Evolutionary conservation across 345 rosid genomes (phyloP).

Genomic region (Sonneratia alba): DNA sequence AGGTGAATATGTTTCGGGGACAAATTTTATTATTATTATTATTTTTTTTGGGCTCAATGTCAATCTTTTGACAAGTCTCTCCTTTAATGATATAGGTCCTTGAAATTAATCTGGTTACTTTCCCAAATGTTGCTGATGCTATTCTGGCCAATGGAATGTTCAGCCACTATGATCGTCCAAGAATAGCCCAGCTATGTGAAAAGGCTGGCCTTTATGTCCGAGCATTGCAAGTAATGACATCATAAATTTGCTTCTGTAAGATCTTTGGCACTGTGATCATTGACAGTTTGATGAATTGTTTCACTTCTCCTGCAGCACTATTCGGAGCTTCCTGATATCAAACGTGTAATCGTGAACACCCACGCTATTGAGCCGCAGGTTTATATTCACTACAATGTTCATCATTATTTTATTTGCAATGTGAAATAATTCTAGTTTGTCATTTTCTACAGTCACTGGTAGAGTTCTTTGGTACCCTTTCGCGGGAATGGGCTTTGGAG

Average conservation of each 20-base stretch:
- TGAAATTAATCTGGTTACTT: conserved; percentile 96
- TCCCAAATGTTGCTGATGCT: conserved; percentile 97
- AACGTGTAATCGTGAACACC: conserved; percentile 97
- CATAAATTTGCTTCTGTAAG: conserved; percentile 1
- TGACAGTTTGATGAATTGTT: neutral
- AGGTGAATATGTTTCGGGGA: conserved; percentile 35
- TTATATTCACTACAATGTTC: conserved; percentile 11
- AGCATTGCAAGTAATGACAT: conserved; percentile 64
- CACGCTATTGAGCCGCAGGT: conserved; percentile 99
- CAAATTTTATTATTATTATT: neutral
- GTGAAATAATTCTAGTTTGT: neutral
- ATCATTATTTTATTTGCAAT: conserved; percentile 8
- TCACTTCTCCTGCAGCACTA: conserved; percentile 65
- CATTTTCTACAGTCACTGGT: conserved; percentile 66
- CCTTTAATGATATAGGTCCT: conserved; percentile 50
- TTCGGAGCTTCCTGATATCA: conserved; percentile 88
- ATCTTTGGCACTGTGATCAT: neutral
- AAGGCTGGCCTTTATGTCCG: conserved; percentile 94
- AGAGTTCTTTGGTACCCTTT: conserved; percentile 95
- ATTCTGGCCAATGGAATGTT: conserved; percentile 97
- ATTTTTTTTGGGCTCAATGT: neutral
- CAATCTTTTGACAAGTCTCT: conserved; percentile 4
- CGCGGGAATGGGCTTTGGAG: conserved; percentile 98
- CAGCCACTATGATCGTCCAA: conserved; percentile 95
- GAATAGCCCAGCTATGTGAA: conserved; percentile 98